phyloP scores from a whole-genome alignment of 352 stramenopile genomes.

The Phytophthora pluvialis region DNA sequence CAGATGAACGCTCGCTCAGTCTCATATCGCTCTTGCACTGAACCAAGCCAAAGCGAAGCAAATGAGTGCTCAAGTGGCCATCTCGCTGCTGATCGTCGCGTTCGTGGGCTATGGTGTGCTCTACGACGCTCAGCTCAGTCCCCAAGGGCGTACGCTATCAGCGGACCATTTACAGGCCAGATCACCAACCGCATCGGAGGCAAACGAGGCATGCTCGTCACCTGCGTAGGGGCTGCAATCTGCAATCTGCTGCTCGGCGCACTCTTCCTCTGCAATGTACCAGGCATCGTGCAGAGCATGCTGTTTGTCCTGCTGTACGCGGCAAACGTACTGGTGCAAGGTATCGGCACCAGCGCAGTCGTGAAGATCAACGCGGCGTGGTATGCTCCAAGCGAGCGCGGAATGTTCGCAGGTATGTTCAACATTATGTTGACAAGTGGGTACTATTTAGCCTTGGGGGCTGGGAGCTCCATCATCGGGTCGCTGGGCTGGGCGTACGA shows the following conservation, averaged over 20 bases:
- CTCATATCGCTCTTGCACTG: neutral
- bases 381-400: slow-evolving; percentile 51
- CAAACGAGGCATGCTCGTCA: slow-evolving; percentile 65
- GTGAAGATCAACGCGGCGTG: slow-evolving; percentile 78
- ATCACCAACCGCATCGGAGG: slow-evolving; percentile 68
- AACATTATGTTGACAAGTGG: slow-evolving; percentile 78
- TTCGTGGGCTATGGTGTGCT: neutral
- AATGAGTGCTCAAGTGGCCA: neutral
- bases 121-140: neutral
- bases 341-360: slow-evolving; percentile 69
- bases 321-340: slow-evolving; percentile 64
- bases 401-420: slow-evolving; percentile 69
- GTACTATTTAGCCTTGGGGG: slow-evolving; percentile 65
- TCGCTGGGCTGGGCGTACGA: slow-evolving; percentile 41
- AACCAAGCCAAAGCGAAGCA: neutral
- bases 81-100: neutral
- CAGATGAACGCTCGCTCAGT: neutral
- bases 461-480: slow-evolving; percentile 49
- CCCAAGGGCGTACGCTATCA: slow-evolving; percentile 61
- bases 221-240: slow-evolving; percentile 43
- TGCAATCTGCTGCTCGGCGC: slow-evolving; percentile 60
- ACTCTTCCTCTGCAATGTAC: slow-evolving; percentile 49
- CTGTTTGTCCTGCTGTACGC: slow-evolving; percentile 65
- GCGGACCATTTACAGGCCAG: slow-evolving; percentile 60
- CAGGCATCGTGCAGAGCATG: slow-evolving; percentile 33